Conservation (phyloP, 163 green algal species). For the Picocystis sp. region DNA sequence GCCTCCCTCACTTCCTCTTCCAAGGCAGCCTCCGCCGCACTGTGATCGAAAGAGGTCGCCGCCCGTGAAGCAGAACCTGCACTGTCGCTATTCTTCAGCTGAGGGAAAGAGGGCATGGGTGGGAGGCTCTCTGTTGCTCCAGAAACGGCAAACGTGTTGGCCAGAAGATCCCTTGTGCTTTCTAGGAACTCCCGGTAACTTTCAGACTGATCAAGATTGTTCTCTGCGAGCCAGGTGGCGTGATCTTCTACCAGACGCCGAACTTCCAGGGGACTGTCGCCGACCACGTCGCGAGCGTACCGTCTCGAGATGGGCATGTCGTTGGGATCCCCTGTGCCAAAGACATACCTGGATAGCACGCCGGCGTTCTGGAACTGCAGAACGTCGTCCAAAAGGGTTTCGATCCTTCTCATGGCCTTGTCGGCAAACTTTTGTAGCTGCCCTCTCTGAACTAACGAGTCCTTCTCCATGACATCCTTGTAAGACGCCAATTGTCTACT, state of each 20-base stretch:
- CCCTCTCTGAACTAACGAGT: conserved; percentile 28
- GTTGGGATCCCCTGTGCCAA: conserved; percentile 18
- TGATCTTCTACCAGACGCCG: conserved; percentile 2
- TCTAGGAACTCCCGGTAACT: conserved; percentile 2
- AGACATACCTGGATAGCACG: conserved; percentile 38
- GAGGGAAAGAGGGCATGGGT: too few relatives aligned
- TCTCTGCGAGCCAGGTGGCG: not conserved
- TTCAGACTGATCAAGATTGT: not conserved
- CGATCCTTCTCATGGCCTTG: conserved; percentile 27
- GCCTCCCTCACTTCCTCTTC: conserved; percentile 18
- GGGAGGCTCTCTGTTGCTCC: too few relatives aligned
- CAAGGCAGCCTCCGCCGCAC: conserved; percentile 18
- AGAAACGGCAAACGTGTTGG: not conserved
- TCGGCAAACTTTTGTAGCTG: conserved; percentile 17
- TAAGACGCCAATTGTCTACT: conserved; percentile 33
- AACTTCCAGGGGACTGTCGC: conserved; percentile 17
- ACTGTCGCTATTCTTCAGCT: too few relatives aligned
- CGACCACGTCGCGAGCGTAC: conserved; percentile 32
- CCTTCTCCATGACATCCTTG: conserved; percentile 34
- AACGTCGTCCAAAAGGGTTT: conserved; percentile 54
- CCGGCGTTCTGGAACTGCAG: conserved; percentile 62
- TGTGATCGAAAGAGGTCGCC: conserved; percentile 14
- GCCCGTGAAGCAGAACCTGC: conserved; percentile 2
- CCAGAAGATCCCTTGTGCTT: conserved; percentile 7
- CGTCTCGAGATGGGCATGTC: conserved; percentile 13